A percentile compares a stretch with the other conserved stretches of the same genome.
phyloP scores from a whole-genome alignment of 352 stramenopile species.

The Pythium folliculosum region DNA sequence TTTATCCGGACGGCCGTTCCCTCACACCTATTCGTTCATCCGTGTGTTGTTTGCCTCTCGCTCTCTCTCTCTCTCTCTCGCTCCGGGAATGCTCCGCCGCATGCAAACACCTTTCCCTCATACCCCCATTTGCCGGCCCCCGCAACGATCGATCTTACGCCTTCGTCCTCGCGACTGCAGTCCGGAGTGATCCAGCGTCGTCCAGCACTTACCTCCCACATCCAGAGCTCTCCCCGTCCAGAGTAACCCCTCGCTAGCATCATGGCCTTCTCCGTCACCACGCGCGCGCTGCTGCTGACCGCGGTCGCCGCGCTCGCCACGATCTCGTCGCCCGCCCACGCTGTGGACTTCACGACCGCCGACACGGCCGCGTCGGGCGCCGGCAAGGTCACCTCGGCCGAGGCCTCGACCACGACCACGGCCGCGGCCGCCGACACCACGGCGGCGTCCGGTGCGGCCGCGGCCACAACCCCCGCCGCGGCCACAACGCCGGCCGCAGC shows the following conservation, averaged over 20 bases:
- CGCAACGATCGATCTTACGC: constrained; percentile 1
- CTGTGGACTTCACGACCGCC: constrained; percentile 20
- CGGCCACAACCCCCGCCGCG: constrained; percentile 1
- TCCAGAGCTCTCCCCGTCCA: constrained; percentile 2
- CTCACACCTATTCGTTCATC: constrained; percentile 9
- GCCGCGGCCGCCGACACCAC: constrained; percentile 1
- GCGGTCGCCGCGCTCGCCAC: constrained; percentile 19
- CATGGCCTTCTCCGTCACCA: constrained; percentile 27
- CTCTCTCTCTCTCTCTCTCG: not conserved
- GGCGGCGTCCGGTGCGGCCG: not conserved
- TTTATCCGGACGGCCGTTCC: constrained; percentile 11
- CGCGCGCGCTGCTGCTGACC: constrained; percentile 17
- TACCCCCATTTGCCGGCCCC: constrained; percentile 25
- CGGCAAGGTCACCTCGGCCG: constrained; percentile 3
- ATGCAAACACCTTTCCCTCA: constrained; percentile 4
- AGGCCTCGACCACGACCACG: not conserved
- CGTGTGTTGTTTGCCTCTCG: constrained; percentile 12
- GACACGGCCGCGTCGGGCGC: constrained; percentile 8
- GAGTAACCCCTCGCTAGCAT: not conserved
- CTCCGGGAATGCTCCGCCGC: not conserved
- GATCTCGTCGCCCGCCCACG: constrained; percentile 15
- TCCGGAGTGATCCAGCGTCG: constrained; percentile 20
- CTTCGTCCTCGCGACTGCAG: not conserved
- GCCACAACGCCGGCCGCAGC: not conserved
- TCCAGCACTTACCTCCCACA: constrained; percentile 25